Evolutionary conservation across 2,329 filamentous ascomycete genomes (phyloP).

Genomic region (Diplodia intermedia): DNA sequence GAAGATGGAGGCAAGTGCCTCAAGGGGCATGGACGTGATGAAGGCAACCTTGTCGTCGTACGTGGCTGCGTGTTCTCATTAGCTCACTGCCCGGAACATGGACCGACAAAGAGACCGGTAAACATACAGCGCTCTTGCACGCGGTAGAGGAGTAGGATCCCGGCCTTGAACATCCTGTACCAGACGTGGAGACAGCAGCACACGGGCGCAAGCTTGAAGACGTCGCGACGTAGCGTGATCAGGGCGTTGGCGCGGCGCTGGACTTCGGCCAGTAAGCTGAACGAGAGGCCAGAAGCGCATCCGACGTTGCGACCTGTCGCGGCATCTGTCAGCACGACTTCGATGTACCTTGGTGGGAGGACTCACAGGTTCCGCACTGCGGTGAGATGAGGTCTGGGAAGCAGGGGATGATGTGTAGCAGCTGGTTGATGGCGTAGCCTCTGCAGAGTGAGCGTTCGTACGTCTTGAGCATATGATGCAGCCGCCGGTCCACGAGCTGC

Average conservation of each 20-base stretch:
- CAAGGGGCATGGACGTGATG: constrained; percentile 15
- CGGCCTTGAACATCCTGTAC: constrained; percentile 14
- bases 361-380: constrained; percentile 1
- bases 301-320: constrained; percentile 1
- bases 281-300: constrained; percentile 13
- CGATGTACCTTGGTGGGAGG: neutral
- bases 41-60: constrained; percentile 26
- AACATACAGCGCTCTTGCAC: constrained; percentile 9
- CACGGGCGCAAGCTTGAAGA: neutral
- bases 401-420: constrained; percentile 6
- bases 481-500: constrained; percentile 20
- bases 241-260: neutral
- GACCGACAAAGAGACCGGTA: neutral
- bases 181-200: constrained; percentile 17
- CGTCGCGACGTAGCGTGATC: neutral
- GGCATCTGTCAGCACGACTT: neutral
- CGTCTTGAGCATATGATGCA: constrained; percentile 8
- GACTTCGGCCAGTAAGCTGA: constrained; percentile 11
- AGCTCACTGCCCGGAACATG: neutral
- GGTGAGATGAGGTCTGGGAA: constrained; percentile 24
- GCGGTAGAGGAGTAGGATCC: constrained; percentile 23
- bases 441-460: constrained; percentile 27
- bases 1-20: constrained; percentile 18
- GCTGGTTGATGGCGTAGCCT: constrained; percentile 19
- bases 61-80: neutral